Base-by-base conservation (phyloP, 192 early-diverging fungal genomes). In the Coemansia sp. region DNA sequence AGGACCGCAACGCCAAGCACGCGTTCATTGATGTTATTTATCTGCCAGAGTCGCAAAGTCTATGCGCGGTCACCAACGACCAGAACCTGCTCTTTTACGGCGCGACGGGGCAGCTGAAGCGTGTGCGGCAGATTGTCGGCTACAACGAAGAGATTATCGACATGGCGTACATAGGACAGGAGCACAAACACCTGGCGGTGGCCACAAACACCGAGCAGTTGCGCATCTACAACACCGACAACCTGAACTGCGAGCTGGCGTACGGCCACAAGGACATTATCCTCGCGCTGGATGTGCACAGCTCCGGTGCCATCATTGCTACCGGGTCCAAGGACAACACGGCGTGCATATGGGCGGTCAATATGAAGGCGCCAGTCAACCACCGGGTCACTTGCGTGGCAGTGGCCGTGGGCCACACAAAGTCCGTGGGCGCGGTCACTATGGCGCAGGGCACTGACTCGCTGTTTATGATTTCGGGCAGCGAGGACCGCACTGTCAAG, bases 101-200 rank as follows among this genome's bases (percentile, higher is more conserved):
- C 16, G 67, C 89, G 10, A 51, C 59, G 9, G 62, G 71, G 10
- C 60, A 67, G 31, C 63, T 91, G 21, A 78, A 84, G 61, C 83
- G 87, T 4, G 69, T 82, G 19, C 90, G 89, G 57, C 91, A 95
- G 70, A 88, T 97, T 69, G 88, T 93, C 5, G 97, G 97, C 31
- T 93, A 95, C 71, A 98, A 98, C 58, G 93, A 99, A 56, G 97
- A 99, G 59, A 85, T 99, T 29, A 86, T 97, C 12, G 95, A 95
- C 65, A 63, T 97, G 45, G 73, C 74, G 1, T 91, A 91, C 35
- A 76, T 93, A n/a, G 93, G 91, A 19, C 66, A 79, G 19, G 67
- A 84, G 6, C 88, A 95, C 50, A 63, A 48, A 1, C 84, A 91
- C 55, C 57, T 98, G 61, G 95, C 91, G 12, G 92, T 97, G 14